Evolutionary conservation across 192 early-diverging fungal genomes (phyloP).

Genomic region (Backusella westeae): DNA sequence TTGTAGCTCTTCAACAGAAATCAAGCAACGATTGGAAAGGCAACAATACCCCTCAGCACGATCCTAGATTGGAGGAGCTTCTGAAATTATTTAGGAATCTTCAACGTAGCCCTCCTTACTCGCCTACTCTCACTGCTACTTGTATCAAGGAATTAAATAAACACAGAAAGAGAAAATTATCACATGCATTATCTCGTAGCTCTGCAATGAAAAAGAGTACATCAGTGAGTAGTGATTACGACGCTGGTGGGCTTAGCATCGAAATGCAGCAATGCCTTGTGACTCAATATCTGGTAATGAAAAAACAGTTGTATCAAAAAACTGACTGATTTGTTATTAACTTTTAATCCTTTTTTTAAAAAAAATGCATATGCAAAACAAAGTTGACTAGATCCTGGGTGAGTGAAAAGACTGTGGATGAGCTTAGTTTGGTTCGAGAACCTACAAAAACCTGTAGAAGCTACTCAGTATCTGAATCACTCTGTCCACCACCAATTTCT

Average conservation of each 20-base stretch:
- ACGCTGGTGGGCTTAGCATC: constrained; percentile 31
- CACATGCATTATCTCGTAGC: constrained; percentile 44
- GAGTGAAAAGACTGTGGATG: constrained; percentile 73
- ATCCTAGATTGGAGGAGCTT: constrained; percentile 58
- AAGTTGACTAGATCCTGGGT: constrained; percentile 63
- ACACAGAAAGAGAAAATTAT: constrained; percentile 38
- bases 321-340: not conserved
- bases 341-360: not conserved
- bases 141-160: constrained; percentile 51
- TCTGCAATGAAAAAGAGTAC: constrained; percentile 40
- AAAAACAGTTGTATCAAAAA: not conserved
- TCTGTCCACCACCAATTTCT: not conserved
- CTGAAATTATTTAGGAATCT: constrained; percentile 50
- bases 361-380: not conserved
- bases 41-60: constrained; percentile 16
- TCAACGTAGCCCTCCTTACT: constrained; percentile 55
- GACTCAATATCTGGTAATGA: constrained; percentile 61
- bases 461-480: not conserved
- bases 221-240: constrained; percentile 41
- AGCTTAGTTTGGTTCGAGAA: constrained; percentile 62
- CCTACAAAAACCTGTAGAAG: constrained; percentile 36
- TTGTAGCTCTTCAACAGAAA: constrained; percentile 41
- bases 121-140: constrained; percentile 34
- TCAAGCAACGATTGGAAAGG: not conserved
- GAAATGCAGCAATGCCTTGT: constrained; percentile 54